Percentiles rank a stretch among this genome's conserved stretches.
phyloP scores from a whole-genome alignment of 176 grass and related monocot genomes.

The Eragrostis curvula region DNA sequence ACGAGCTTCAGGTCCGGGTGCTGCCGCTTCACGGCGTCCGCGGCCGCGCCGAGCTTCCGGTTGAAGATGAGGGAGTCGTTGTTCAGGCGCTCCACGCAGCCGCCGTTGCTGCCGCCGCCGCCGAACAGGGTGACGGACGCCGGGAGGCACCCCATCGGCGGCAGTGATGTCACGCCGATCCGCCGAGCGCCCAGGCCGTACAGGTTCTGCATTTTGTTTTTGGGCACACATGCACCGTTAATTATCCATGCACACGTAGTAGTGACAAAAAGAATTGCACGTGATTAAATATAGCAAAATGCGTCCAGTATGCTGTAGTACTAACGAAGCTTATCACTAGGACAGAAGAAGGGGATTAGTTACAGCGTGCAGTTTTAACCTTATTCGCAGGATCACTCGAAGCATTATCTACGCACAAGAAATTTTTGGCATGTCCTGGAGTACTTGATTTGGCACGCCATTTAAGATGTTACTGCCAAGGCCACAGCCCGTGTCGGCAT shows the following conservation, averaged over 20 bases:
- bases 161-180: constrained; percentile 90
- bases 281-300: background rate
- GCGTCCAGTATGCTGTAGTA: background rate
- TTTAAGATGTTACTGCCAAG: constrained; percentile 22
- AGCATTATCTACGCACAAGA: too few relatives aligned
- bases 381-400: too few relatives aligned
- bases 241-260: background rate
- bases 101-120: constrained; percentile 41
- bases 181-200: constrained; percentile 73
- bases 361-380: too few relatives aligned
- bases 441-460: background rate
- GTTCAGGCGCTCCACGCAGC: constrained; percentile 78
- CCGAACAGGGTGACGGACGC: constrained; percentile 79
- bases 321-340: background rate
- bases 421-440: too few relatives aligned
- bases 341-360: too few relatives aligned
- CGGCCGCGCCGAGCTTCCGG: constrained; percentile 59
- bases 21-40: constrained; percentile 49
- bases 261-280: background rate
- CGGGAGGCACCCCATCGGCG: constrained; percentile 85
- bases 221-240: background rate
- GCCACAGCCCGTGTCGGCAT: constrained; percentile 1
- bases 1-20: constrained; percentile 81
- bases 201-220: constrained; percentile 49
- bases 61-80: constrained; percentile 74